Evolutionary conservation across 164 flowering plant genomes (phyloP), one percentile per base, ranked within the genome.

Genomic region (Magnolia changhungtana): DNA sequence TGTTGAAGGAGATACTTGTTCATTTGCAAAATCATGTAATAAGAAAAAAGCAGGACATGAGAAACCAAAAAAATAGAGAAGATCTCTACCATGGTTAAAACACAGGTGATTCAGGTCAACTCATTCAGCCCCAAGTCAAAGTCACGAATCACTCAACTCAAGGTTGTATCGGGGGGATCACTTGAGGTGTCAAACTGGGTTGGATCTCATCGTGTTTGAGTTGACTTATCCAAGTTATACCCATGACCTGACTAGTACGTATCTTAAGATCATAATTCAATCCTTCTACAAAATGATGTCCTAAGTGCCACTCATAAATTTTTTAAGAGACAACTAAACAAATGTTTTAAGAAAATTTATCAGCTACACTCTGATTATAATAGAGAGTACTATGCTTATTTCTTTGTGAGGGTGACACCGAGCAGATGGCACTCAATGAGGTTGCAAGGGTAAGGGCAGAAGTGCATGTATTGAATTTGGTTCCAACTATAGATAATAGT

Each of bases 21-120:
- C 78, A 74, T 69, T 83, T 23, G 79, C 78, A 74, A 87, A 81
- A 64, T 74, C 82, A 81, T 72, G 90, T 87, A 73, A 1, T 59
- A n/a, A 67, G 23, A 16, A 50, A n/a, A 66, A 50, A 55, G 63
- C 37, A 9, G 58, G n/a, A 13, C 55, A 20, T 58, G 29, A 59
- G 51, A 16, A 45, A 70, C 5, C n/a, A 69, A 55, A 75, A 21
- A 64, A 66, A 63, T 55, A 6, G 31, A 55, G 61, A 11, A 55
- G 1, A 16, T 55, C 61, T 55, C 61, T 37, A 37, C 45, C 7
- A 37, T 37, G 45, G 45, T 37, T 37, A 37, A 37, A 37, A 37
- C 7, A 37, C 45, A 7, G 4, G 0, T 37, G 45, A 37, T 37
- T 37, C 45, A 37, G 45, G 4, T 37, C 45, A 37, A 37, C 45